phyloP scores from a whole-genome alignment of 2,329 filamentous ascomycete species.

The Blastomyces percursus region DNA sequence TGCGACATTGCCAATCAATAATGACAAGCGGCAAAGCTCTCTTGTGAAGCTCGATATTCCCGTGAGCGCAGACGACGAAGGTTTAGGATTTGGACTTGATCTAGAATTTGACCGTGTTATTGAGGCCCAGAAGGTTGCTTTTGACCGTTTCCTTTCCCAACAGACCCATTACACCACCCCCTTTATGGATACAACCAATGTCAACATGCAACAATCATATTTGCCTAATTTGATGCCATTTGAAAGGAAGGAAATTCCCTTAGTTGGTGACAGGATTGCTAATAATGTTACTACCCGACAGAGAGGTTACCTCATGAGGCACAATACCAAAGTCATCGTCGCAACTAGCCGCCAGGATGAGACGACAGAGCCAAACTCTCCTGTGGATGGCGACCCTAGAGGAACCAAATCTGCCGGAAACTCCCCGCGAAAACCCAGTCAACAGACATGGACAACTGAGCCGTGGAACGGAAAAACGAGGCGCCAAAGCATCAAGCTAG shows the following conservation, averaged over 20 bases:
- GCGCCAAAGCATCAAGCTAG: slow-evolving; percentile 51
- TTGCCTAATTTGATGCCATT: background rate
- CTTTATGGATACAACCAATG: background rate
- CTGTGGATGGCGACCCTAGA: slow-evolving; percentile 23
- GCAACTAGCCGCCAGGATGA: slow-evolving; percentile 65
- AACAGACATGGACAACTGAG: slow-evolving; percentile 91
- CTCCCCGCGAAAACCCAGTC: slow-evolving; percentile 67
- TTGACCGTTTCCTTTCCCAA: slow-evolving; percentile 36
- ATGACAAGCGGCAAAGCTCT: slow-evolving; percentile 52
- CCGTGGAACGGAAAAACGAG: slow-evolving; percentile 83
- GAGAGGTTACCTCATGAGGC: slow-evolving; percentile 97
- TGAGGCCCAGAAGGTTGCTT: slow-evolving; percentile 88
- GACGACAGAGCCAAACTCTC: slow-evolving; percentile 29
- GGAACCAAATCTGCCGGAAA: slow-evolving; percentile 52
- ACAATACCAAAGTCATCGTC: slow-evolving; percentile 93
- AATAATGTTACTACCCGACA: slow-evolving; percentile 55
- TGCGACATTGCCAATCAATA: background rate
- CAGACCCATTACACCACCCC: slow-evolving; percentile 16
- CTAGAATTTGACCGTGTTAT: slow-evolving; percentile 92
- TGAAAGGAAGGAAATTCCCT: slow-evolving; percentile 21
- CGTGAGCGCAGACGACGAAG: slow-evolving; percentile 55
- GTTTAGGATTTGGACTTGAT: slow-evolving; percentile 71
- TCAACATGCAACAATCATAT: slow-evolving; percentile 2
- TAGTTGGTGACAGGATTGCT: slow-evolving; percentile 39
- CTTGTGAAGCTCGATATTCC: slow-evolving; percentile 75